Conservation (phyloP, 805 yeast genomes). For the Maudiozyma turicensis region DNA sequence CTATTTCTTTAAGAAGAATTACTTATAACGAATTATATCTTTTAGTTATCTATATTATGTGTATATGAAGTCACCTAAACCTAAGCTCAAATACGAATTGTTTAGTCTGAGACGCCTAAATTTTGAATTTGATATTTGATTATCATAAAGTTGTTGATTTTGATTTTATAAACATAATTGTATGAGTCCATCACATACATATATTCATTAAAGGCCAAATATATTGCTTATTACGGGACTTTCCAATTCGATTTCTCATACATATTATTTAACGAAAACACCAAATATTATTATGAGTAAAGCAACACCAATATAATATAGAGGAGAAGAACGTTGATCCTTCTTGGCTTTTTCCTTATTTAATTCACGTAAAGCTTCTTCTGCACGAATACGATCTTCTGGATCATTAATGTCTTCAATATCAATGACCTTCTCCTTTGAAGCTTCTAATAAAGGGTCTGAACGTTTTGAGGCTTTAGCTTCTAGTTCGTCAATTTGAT, state of each 20-base stretch:
- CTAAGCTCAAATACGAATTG: too few relatives aligned
- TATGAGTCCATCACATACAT: too few relatives aligned
- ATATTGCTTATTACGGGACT: too few relatives aligned
- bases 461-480: constrained; percentile 1
- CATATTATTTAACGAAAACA: constrained; percentile 22
- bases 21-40: too few relatives aligned
- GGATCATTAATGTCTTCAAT: constrained; percentile 44
- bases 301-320: constrained; percentile 28
- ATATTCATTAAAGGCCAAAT: too few relatives aligned
- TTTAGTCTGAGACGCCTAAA: too few relatives aligned
- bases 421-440: constrained; percentile 26
- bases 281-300: constrained; percentile 26
- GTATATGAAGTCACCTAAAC: too few relatives aligned
- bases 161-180: too few relatives aligned
- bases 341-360: constrained; percentile 5
- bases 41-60: too few relatives aligned
- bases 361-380: constrained; percentile 18
- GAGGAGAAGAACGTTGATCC: constrained; percentile 6
- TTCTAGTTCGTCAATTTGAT: constrained; percentile 3
- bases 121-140: too few relatives aligned
- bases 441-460: constrained; percentile 21
- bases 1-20: too few relatives aligned
- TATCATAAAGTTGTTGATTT: too few relatives aligned
- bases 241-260: not conserved
- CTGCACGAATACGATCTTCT: constrained; percentile 58